Percentiles rank a stretch among this genome's conserved stretches.
phyloP scores from a whole-genome alignment of 2,329 filamentous ascomycete genomes.

The Botrytis hyacinthi region DNA sequence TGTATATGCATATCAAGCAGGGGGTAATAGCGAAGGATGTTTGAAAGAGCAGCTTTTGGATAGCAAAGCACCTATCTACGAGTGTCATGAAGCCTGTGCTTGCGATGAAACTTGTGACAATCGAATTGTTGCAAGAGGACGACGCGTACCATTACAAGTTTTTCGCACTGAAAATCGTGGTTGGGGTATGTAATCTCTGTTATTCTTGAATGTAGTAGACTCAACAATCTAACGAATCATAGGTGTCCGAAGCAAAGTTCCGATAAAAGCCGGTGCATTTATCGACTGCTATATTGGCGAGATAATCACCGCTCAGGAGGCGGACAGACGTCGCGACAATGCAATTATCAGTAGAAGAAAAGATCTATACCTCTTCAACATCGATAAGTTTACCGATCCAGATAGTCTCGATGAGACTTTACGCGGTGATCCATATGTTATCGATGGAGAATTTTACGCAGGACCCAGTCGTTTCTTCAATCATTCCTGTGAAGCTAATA shows the following conservation, averaged over 20 bases:
- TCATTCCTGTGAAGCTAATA: conserved; percentile 76
- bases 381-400: conserved; percentile 74
- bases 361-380: conserved; percentile 73
- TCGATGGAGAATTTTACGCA: conserved; percentile 73
- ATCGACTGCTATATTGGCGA: conserved; percentile 78
- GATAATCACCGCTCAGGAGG: conserved; percentile 62
- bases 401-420: conserved; percentile 56
- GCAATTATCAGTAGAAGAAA: conserved; percentile 60
- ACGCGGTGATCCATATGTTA: conserved; percentile 55
- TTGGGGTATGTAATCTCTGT: conserved; percentile 58
- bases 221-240: conserved; percentile 20
- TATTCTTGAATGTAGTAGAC: not conserved
- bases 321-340: conserved; percentile 59
- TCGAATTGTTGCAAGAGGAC: conserved; percentile 71
- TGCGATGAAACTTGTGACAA: conserved; percentile 68
- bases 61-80: conserved; percentile 67
- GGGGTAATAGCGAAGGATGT: conserved; percentile 50
- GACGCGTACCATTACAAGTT: conserved; percentile 69
- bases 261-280: conserved; percentile 71
- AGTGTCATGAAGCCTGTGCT: conserved; percentile 71
- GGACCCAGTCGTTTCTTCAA: conserved; percentile 81
- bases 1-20: conserved; percentile 51
- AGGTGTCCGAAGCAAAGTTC: conserved; percentile 63
- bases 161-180: conserved; percentile 73
- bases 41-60: conserved; percentile 52